Evolutionary conservation across 306 rosid species (phyloP).

Genomic region (Vicia villosa): DNA sequence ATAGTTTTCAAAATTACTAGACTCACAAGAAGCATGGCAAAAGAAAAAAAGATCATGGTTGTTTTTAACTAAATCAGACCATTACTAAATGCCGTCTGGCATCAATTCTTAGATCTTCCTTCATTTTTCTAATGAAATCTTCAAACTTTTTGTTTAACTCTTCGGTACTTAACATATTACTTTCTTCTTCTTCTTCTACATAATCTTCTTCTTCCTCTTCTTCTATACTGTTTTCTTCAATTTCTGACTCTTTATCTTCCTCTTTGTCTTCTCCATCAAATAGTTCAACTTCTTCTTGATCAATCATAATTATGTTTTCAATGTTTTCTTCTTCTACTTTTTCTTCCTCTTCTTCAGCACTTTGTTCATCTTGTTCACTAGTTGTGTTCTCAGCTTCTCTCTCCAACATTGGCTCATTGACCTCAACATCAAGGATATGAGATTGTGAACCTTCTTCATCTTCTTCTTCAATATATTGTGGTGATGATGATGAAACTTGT

Average conservation of each 20-base stretch:
- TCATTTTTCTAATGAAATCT: constrained; percentile 81
- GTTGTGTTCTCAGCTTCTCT: constrained; percentile 28
- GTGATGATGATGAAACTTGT: background rate
- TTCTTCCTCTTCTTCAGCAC: constrained; percentile 37
- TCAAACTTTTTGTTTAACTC: constrained; percentile 79
- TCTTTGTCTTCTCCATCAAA: constrained; percentile 34
- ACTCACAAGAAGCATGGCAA: no score
- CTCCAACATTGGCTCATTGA: constrained; percentile 30
- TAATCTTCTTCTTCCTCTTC: constrained; percentile 19
- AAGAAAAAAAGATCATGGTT: background rate
- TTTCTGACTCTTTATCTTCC: constrained; percentile 25
- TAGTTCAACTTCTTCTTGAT: constrained; percentile 30
- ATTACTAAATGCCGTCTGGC: constrained; percentile 59
- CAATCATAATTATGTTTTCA: constrained; percentile 31
- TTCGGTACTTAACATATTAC: constrained; percentile 57
- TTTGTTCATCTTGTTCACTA: constrained; percentile 4
- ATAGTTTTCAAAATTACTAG: no score
- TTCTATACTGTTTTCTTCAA: constrained; percentile 36
- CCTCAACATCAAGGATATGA: constrained; percentile 25
- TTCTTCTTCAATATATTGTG: constrained; percentile 31
- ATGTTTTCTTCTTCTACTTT: constrained; percentile 29
- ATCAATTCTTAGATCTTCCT: constrained; percentile 67
- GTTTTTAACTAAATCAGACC: constrained; percentile 36
- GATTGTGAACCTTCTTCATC: constrained; percentile 33
- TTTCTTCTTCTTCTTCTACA: constrained; percentile 42